Base-by-base conservation (phyloP, 768 basidiomycete genomes). In the Phlegmacium glaucopus region DNA sequence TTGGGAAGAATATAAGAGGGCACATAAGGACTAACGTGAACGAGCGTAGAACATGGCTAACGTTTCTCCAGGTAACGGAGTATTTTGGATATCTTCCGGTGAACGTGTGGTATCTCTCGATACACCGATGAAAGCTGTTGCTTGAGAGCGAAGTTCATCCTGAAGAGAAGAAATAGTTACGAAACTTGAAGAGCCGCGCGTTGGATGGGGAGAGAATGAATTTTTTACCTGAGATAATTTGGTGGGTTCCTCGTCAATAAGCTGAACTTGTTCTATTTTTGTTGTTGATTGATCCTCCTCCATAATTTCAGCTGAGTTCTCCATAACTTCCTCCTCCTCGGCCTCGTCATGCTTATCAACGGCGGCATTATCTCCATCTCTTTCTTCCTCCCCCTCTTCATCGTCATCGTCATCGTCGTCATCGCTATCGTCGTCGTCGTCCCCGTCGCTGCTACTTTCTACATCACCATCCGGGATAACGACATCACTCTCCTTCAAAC, bases 21-120 rank as follows among this genome's bases (percentile, higher is more conserved):
- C 1, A 26, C 16, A n/a, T 22, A 32, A 9, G 30, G 39, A 72
- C 85, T 55, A 61, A 86, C 89, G 79, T 13, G 87, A 83, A 7
- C 91, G 80, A 5, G 85, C 81, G 56, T 92, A 94, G 62, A 94
- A 94, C 65, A 76, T 74, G 0, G 90, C 84, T 7, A 94, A 66
- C 0, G 87, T 87, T 63, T 95, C 93, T 9, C 90, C 90, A 0
- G 90, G 90, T 3, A 86, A 70, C 0, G 93, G 93, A 0, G 90
- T 93, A 55, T 83, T 87, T 39, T 66, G 42, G 6, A 78, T 64
- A 49, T 93, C 90, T 58, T 92, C 90, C 0, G 77, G 70, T 1
- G 85, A 79, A 4, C 82, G 74, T 5, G 72, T 65, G 16, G 71
- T 68, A 45, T 81, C 82, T 44, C 78, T 80, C 8, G 82, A 65